These are phyloP conservation scores for Scleroderma bovista DNA, from an alignment of 768 basidiomycete species.

Conservation along the genomic window DNA sequence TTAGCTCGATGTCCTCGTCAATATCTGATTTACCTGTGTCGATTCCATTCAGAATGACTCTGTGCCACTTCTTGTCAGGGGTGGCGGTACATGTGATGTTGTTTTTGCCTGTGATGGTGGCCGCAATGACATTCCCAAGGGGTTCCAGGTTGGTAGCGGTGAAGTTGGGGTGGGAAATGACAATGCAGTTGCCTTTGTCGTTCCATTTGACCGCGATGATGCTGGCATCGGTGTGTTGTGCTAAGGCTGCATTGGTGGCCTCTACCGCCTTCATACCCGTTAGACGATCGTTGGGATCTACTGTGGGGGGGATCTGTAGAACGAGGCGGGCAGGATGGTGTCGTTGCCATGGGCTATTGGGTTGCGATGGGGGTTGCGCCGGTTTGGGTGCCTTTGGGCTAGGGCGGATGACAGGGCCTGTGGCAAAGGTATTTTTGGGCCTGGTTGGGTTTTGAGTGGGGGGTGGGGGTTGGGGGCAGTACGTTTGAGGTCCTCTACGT, in stretches of 20 bases:
- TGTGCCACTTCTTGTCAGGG: not conserved
- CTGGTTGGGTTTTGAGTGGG: too few relatives aligned
- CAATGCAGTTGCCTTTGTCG: not conserved
- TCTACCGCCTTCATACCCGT: not conserved
- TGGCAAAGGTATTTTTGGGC: too few relatives aligned
- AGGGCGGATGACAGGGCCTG: too few relatives aligned
- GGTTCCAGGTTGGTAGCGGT: not conserved
- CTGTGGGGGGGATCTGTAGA: not conserved
- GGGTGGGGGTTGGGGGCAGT: too few relatives aligned
- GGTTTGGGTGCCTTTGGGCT: too few relatives aligned
- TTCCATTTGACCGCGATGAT: not conserved
- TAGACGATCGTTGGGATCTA: not conserved
- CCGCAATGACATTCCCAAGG: not conserved
- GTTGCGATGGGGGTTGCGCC: too few relatives aligned
- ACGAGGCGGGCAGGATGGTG: not conserved
- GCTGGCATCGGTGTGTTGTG: not conserved
- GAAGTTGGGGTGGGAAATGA: not conserved
- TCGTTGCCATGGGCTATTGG: not conserved
- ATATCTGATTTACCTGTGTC: not conserved
- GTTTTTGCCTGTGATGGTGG: too few relatives aligned
- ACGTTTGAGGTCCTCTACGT: too few relatives aligned
- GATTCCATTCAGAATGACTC: not conserved
- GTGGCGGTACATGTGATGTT: too few relatives aligned
- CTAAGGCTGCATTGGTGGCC: not conserved
- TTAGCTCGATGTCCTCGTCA: not conserved